Percentiles rank a stretch among this genome's conserved stretches.
phyloP scores from a whole-genome alignment of 495 filamentous ascomycete genomes.

The Polyplosphaeria fusca region DNA sequence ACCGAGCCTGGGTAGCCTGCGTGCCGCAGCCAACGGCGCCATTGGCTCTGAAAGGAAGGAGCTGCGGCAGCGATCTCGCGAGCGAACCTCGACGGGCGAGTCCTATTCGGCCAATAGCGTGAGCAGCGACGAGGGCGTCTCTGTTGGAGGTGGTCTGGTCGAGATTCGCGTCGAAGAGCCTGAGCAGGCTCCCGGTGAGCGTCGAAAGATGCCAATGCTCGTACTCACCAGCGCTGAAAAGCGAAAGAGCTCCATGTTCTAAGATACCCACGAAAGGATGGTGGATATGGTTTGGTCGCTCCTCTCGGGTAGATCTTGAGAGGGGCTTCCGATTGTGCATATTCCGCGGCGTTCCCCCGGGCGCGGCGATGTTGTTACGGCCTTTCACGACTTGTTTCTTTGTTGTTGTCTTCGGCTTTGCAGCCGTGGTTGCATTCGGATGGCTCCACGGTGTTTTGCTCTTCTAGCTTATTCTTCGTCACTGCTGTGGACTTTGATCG shows the following conservation, averaged over 20 bases:
- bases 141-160: conserved; percentile 53
- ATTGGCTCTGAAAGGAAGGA: conserved; percentile 80
- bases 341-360: conserved; percentile 14
- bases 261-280: conserved; percentile 8
- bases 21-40: conserved; percentile 73
- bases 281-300: conserved; percentile 1
- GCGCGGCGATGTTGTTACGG: conserved; percentile 28
- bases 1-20: conserved; percentile 74
- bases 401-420: conserved; percentile 3
- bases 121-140: conserved; percentile 58
- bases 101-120: conserved; percentile 59
- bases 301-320: conserved; percentile 19
- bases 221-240: conserved; percentile 87
- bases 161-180: conserved; percentile 50
- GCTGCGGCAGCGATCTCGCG: conserved; percentile 45
- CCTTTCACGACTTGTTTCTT: conserved; percentile 30
- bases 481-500: conserved; percentile 2
- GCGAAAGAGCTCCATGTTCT: conserved; percentile 72
- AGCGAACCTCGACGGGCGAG: conserved; percentile 51
- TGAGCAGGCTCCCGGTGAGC: conserved; percentile 52
- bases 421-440: conserved; percentile 11
- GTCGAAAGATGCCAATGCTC: conserved; percentile 80
- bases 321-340: conserved; percentile 22
- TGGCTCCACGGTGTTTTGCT: neutral
- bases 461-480: conserved; percentile 25